Conservation (phyloP, 2,329 filamentous ascomycete genomes). For the Annulohypoxylon truncatum region DNA sequence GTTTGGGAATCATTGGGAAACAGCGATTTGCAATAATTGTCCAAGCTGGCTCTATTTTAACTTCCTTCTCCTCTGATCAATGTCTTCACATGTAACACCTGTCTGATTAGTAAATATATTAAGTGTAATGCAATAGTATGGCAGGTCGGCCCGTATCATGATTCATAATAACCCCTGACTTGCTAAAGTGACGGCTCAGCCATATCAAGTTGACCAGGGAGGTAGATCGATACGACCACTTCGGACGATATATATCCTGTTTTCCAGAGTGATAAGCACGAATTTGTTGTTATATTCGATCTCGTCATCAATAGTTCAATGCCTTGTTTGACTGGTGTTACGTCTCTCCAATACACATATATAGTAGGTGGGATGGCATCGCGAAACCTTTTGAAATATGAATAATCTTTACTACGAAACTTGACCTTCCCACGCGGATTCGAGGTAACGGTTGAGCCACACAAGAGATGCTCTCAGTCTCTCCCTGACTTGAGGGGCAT, state of each 20-base stretch:
- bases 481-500: background rate
- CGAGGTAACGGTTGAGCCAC: background rate
- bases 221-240: background rate
- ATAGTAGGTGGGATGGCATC: background rate
- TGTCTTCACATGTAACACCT: background rate
- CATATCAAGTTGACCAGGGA: background rate
- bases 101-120: background rate
- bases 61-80: background rate
- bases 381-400: background rate
- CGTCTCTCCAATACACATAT: background rate
- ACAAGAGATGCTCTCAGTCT: background rate
- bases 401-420: background rate
- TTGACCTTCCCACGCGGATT: background rate
- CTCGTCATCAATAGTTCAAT: background rate
- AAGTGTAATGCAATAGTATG: background rate
- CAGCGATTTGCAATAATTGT: background rate
- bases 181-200: background rate
- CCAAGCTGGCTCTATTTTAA: background rate
- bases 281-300: background rate
- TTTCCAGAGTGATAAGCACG: background rate
- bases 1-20: constrained; percentile 1
- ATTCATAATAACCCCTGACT: background rate
- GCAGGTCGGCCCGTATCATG: background rate
- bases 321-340: background rate
- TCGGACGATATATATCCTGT: background rate